phyloP scores from a whole-genome alignment of 495 filamentous ascomycete species.

The Xylaria acuta region DNA sequence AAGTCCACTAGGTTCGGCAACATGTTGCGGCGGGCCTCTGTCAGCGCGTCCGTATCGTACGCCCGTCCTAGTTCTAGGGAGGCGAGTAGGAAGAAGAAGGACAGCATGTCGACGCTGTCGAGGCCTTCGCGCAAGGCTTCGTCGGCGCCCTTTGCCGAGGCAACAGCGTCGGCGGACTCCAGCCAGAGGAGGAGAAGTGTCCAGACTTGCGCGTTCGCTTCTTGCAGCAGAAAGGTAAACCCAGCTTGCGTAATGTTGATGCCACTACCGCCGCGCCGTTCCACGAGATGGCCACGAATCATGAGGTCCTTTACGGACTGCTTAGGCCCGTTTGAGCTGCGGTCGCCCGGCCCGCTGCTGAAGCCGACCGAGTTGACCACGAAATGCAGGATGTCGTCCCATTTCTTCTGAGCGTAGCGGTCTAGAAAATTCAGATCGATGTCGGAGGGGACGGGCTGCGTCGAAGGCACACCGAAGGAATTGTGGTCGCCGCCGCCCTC shows the following conservation, averaged over 20 bases:
- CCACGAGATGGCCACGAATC: conserved; percentile 78
- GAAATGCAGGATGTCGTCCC: conserved; percentile 95
- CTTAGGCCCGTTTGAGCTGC: conserved; percentile 61
- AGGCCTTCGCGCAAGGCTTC: conserved; percentile 63
- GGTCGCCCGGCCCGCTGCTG: conserved; percentile 32
- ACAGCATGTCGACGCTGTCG: conserved; percentile 90
- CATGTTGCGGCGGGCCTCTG: conserved; percentile 82
- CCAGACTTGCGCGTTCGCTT: conserved; percentile 96
- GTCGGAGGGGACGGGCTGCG: conserved; percentile 59
- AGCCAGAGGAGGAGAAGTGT: conserved; percentile 91
- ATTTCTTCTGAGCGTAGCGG: conserved; percentile 82
- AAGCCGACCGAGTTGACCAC: conserved; percentile 72
- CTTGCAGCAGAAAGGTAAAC: conserved; percentile 93
- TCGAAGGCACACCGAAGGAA: conserved; percentile 86
- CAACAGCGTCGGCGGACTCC: conserved; percentile 69
- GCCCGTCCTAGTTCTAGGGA: conserved; percentile 88
- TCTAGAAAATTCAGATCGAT: conserved; percentile 78
- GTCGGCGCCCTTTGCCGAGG: conserved; percentile 30
- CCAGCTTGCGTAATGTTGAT: conserved; percentile 85
- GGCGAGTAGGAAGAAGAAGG: conserved; percentile 95
- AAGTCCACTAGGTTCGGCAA: conserved; percentile 86
- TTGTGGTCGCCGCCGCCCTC: conserved; percentile 84
- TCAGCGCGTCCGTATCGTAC: conserved; percentile 81
- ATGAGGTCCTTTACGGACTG: conserved; percentile 83
- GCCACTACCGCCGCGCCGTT: conserved; percentile 58